Base-by-base conservation (phyloP, 2,329 filamentous ascomycete species). In the Penicillium sp. region DNA sequence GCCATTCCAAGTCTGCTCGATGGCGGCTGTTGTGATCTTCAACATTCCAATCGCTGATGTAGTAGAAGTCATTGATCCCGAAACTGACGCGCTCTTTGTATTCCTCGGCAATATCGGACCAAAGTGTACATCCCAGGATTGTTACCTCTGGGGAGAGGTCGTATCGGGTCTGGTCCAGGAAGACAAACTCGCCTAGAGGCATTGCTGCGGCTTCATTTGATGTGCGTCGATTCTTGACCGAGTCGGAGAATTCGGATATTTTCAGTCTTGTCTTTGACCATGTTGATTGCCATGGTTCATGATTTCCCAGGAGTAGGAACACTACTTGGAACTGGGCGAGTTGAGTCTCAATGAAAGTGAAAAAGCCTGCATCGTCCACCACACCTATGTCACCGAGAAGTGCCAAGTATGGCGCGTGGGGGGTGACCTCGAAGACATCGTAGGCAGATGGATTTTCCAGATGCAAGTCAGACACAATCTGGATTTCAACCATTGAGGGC, bases 391-490 rank as follows among this genome's bases (percentile, higher is more conserved):
- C 85, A 24, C 86, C 86, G 0, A 88, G 77, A 0, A 88, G 78
- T 0, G 84, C 85, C 2, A 88, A 77, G 60, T 82, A 80, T 0
- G 82, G 82, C 1, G 84, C 82, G 54, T 73, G 76, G 1, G 82
- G 80, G 0, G 68, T 54, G 24, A 87, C 82, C 2, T 82, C 68
- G 66, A 84, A 88, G 26, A 76, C 24, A 64, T 85, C 81, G 70
- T 88, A 88, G 19, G 76, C 74, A 47, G 78, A 75, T 0, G 81
- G 79, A 9, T 70, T 68, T 68, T 88, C 85, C 8, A 88, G 77
- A 63, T 88, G 85, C 3, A 88, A 76, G 71, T 88, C 85, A 0
- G 85, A 87, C n/a, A 87, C 60, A 51, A 88, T 80, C 65, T 86
- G 77, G 56, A 79, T 63, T 35, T 42, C 49, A 33, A 64, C 64